Evolutionary conservation across 345 rosid species (phyloP).

Genomic region (Dovyalis caffra): DNA sequence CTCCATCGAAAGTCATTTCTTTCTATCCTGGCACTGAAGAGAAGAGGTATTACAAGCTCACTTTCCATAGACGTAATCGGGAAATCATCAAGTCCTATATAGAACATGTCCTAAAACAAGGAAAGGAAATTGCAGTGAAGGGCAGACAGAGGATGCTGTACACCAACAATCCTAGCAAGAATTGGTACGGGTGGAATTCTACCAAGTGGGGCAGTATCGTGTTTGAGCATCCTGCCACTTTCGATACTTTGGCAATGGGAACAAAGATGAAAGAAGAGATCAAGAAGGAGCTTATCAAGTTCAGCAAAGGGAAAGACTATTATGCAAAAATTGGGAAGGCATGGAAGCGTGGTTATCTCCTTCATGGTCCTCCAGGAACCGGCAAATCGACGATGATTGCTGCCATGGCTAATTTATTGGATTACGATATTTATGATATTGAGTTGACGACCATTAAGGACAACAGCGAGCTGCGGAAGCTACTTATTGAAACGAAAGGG

Average conservation of each 20-base stretch:
- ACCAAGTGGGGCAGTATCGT: slow-evolving; percentile 15
- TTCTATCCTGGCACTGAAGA: background rate
- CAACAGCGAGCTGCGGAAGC: slow-evolving; percentile 12
- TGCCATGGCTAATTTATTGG: slow-evolving; percentile 61
- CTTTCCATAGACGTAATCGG: background rate
- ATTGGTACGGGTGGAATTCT: background rate
- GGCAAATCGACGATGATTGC: slow-evolving; percentile 53
- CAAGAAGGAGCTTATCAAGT: slow-evolving; percentile 53
- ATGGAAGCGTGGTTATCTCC: slow-evolving; percentile 69
- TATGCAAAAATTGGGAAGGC: slow-evolving; percentile 62
- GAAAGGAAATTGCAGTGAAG: slow-evolving; percentile 1
- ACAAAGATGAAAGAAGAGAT: slow-evolving; percentile 36
- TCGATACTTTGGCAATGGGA: slow-evolving; percentile 50
- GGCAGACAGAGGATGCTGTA: slow-evolving; percentile 20
- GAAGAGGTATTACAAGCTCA: slow-evolving; percentile 4
- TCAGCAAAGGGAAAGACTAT: slow-evolving; percentile 52
- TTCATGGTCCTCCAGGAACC: slow-evolving; percentile 63
- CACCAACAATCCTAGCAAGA: slow-evolving; percentile 13
- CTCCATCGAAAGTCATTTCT: background rate
- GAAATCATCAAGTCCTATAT: background rate
- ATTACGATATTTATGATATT: slow-evolving; percentile 26
- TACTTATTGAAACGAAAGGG: background rate
- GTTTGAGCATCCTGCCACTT: slow-evolving; percentile 5
- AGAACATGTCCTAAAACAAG: slow-evolving; percentile 10
- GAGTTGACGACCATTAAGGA: slow-evolving; percentile 3